Percentiles rank a stretch among this genome's conserved stretches.
phyloP scores from a whole-genome alignment of 306 rosid genomes.

The Cicer pinnatifidum region DNA sequence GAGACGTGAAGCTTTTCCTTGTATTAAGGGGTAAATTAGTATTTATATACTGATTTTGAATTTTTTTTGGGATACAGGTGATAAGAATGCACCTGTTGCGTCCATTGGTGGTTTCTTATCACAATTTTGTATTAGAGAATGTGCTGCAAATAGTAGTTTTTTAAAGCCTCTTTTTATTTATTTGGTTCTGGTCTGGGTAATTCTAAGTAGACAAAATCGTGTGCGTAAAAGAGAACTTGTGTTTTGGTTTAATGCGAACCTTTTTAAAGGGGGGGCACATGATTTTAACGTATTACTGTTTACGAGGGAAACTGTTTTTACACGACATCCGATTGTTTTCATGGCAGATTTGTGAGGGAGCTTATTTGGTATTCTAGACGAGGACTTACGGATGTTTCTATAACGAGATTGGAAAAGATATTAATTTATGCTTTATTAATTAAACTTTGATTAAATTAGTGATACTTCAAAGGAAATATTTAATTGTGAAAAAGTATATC shows the following conservation, averaged over 20 bases:
- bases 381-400: too few relatives aligned
- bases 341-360: too few relatives aligned
- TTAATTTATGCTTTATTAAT: too few relatives aligned
- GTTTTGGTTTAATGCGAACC: neutral
- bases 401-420: too few relatives aligned
- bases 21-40: neutral
- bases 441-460: too few relatives aligned
- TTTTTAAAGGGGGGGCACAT: neutral
- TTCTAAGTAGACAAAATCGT: neutral
- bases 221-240: neutral
- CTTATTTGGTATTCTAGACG: too few relatives aligned
- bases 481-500: too few relatives aligned
- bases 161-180: neutral
- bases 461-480: too few relatives aligned
- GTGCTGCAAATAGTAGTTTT: constrained; percentile 39
- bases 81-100: constrained; percentile 19
- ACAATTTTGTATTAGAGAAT: constrained; percentile 33
- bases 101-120: constrained; percentile 19
- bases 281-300: too few relatives aligned
- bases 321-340: too few relatives aligned
- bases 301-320: too few relatives aligned
- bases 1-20: constrained; percentile 12
- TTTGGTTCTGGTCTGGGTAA: neutral
- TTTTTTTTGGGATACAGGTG: constrained; percentile 33
- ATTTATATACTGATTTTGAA: neutral